Base-by-base conservation (phyloP, 176 grass and related monocot species). In the Oryza rufipogon region DNA sequence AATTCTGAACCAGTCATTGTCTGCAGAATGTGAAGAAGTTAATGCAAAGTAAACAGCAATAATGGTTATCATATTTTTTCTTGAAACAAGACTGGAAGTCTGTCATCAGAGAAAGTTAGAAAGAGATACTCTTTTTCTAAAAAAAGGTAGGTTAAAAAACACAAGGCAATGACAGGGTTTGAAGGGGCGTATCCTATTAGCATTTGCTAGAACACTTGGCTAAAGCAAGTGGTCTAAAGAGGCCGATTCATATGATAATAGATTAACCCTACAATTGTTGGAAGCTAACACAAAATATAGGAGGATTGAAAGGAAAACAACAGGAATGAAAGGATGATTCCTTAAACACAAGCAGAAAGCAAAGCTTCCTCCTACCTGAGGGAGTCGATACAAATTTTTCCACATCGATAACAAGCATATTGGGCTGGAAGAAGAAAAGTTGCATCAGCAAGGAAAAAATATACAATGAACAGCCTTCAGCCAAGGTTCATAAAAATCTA, bases 401-500 rank as follows among this genome's bases (percentile, higher is more conserved):
- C 83, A 99, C 88, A 52, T 99, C 89, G 74, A 99, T 81, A 33
- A 99, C 96, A 74, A 99, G 84, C 96, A 99, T 92, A 75, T 99
- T 99, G 39, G 96, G 96, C 93, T 99, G 88, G 66, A 58, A 84
- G 54, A 88, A 89, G 42, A 88, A 85, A 89, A 68, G 9, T 68
- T 25, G 58, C 14, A 6, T 74, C 49, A 70, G 51, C 70, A 79
- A 83, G 42, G 11, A 41, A 67, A 75, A 67, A 2, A 41, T 42
- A 75, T 19, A 44, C 36, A 63, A 79, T 69, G 5, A 63, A 68
- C 4, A 73, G n/a, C 13, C 68, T 64, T 86, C 39, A 71, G 52
- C 34, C 70, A 74, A 64, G 38, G 11, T 7, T 81, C 66, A 15
- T 76, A 44, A 70, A 78, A 75, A 81, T 77, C 91, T 78, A 82